Percentiles rank a stretch among this genome's conserved stretches.
Evolutionary conservation across 2,329 filamentous ascomycete genomes (phyloP).

Genomic region (Cercospora berteroae): DNA sequence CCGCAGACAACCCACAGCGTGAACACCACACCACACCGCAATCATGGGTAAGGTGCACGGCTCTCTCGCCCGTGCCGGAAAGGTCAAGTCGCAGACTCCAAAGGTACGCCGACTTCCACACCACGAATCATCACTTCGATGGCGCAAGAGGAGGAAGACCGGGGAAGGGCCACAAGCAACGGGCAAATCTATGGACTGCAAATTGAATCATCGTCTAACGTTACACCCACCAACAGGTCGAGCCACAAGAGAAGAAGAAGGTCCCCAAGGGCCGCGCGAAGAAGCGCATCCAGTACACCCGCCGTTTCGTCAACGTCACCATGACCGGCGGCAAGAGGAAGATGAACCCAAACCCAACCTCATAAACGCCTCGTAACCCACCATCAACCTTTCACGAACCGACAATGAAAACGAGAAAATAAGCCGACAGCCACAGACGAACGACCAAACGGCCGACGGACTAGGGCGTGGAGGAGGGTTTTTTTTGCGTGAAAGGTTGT

Average conservation of each 20-base stretch:
- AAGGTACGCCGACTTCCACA: conserved; percentile 61
- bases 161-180: not conserved
- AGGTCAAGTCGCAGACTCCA: conserved; percentile 95
- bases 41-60: conserved; percentile 93
- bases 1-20: conserved; percentile 22
- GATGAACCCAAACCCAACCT: conserved; percentile 86
- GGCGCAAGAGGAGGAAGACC: not conserved
- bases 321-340: conserved; percentile 98
- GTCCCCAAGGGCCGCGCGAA: conserved; percentile 93
- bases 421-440: conserved; percentile 1
- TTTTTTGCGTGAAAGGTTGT: conserved; percentile 3
- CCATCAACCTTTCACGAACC: not conserved
- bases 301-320: conserved; percentile 97
- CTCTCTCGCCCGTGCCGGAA: conserved; percentile 91
- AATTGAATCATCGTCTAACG: conserved; percentile 9
- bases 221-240: conserved; percentile 59
- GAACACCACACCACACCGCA: conserved; percentile 42
- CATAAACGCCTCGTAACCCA: conserved; percentile 49
- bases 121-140: not conserved
- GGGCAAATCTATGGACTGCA: not conserved
- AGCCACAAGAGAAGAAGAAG: conserved; percentile 94
- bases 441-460: not conserved
- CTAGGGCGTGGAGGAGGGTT: not conserved
- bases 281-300: conserved; percentile 95
- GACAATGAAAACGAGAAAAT: not conserved